Evolutionary conservation across 73 alveolate species (phyloP).

Genomic region (Paramecium primaurelia): DNA sequence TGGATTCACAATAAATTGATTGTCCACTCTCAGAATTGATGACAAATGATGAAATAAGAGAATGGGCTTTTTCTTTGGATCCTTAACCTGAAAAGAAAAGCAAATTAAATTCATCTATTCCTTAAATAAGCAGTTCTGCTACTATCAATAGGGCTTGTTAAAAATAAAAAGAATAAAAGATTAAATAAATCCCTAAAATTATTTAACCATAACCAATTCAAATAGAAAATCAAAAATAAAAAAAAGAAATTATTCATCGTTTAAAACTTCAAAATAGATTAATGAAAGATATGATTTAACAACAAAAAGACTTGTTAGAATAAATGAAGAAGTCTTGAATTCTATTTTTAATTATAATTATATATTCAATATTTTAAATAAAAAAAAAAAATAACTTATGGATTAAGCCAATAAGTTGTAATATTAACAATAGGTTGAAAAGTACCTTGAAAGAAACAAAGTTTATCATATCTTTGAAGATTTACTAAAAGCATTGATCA

Average conservation of each 20-base stretch:
- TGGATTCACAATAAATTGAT: neutral
- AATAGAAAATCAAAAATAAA: neutral
- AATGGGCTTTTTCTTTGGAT: slow-evolving; percentile 9
- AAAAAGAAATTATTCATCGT: neutral
- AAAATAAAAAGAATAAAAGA: neutral
- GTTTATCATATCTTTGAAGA: slow-evolving; percentile 90
- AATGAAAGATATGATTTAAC: neutral
- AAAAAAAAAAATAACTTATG: slow-evolving; percentile 70
- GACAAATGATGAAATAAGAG: neutral
- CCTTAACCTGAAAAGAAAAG: neutral
- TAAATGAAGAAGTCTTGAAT: neutral
- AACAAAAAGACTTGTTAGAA: neutral
- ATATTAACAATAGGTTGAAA: slow-evolving; percentile 80
- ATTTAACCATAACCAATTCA: neutral
- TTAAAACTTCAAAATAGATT: neutral
- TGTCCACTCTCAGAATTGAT: neutral
- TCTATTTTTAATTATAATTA: neutral
- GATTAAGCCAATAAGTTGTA: slow-evolving; percentile 79
- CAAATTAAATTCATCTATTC: neutral
- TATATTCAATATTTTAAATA: neutral
- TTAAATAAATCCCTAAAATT: neutral
- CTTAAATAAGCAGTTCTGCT: neutral
- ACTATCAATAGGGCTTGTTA: neutral
- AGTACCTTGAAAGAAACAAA: slow-evolving; percentile 86
- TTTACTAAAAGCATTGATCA: slow-evolving; percentile 80